These are phyloP conservation scores for Phascolomyces articulosus DNA, from an alignment of 371 early-diverging fungal genomes.

Conservation along the genomic window DNA sequence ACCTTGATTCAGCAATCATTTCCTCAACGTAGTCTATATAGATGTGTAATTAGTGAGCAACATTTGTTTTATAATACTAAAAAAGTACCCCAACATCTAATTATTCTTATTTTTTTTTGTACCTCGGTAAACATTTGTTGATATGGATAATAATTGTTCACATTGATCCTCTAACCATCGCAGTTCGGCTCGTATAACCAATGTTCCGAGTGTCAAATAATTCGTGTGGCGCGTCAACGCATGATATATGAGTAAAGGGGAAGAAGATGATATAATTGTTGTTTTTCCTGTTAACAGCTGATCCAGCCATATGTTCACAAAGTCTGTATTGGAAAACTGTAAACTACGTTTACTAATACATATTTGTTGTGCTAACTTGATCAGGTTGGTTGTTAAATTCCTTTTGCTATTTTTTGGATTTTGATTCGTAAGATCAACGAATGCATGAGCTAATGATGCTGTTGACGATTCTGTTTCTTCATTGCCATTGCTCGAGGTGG, in stretches of 20 bases:
- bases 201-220: background rate
- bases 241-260: background rate
- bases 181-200: background rate
- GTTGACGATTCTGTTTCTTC: no score
- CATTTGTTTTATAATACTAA: no score
- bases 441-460: no score
- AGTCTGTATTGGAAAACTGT: background rate
- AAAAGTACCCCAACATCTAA: background rate
- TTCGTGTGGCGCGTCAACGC: conserved; percentile 1
- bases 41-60: no score
- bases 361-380: background rate
- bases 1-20: background rate
- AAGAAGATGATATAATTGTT: background rate
- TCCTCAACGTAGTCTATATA: background rate
- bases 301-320: background rate
- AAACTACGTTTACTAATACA: background rate
- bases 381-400: background rate
- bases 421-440: background rate
- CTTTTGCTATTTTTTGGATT: background rate
- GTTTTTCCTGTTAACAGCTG: background rate
- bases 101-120: background rate
- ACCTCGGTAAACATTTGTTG: background rate
- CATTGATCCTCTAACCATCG: background rate
- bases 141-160: background rate
- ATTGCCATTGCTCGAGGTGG: no score